Percentiles rank a stretch among this genome's conserved stretches.
Conservation (phyloP, 2,329 filamentous ascomycete genomes). For the Xenoacremonium recifei region DNA sequence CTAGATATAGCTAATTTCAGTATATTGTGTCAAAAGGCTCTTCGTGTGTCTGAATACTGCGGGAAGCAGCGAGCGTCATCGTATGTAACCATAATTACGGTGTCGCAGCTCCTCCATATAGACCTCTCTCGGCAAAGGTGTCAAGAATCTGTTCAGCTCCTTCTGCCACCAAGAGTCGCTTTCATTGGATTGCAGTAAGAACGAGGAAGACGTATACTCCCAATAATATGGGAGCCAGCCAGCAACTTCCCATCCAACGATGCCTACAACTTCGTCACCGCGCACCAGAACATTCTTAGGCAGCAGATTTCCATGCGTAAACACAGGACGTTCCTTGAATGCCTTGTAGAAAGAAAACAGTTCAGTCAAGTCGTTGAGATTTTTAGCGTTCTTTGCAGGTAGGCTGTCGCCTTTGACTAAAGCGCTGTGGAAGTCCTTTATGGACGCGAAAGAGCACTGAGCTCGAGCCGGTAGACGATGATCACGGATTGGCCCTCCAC, state of each 20-base stretch:
- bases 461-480: background rate
- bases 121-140: background rate
- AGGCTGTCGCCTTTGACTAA: background rate
- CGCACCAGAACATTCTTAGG: slow-evolving; percentile 41
- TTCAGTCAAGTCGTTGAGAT: background rate
- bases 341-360: background rate
- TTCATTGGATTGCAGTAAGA: slow-evolving; percentile 1
- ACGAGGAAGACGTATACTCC: slow-evolving; percentile 32
- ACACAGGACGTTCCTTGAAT: background rate
- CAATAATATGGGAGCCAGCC: slow-evolving; percentile 34
- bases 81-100: too few relatives aligned
- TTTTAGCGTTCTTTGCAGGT: background rate
- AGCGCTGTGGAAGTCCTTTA: background rate
- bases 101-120: too few relatives aligned
- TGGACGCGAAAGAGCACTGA: background rate
- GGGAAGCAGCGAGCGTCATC: too few relatives aligned
- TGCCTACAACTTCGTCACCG: slow-evolving; percentile 41
- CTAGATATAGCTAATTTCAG: too few relatives aligned
- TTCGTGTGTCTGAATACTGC: too few relatives aligned
- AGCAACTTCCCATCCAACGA: slow-evolving; percentile 37
- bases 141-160: background rate
- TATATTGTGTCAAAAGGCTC: too few relatives aligned
- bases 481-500: background rate
- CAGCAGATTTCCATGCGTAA: slow-evolving; percentile 36
- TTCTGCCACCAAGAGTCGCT: background rate